phyloP scores from a whole-genome alignment of 177 flowering plant species.

The Vitis hybrid region DNA sequence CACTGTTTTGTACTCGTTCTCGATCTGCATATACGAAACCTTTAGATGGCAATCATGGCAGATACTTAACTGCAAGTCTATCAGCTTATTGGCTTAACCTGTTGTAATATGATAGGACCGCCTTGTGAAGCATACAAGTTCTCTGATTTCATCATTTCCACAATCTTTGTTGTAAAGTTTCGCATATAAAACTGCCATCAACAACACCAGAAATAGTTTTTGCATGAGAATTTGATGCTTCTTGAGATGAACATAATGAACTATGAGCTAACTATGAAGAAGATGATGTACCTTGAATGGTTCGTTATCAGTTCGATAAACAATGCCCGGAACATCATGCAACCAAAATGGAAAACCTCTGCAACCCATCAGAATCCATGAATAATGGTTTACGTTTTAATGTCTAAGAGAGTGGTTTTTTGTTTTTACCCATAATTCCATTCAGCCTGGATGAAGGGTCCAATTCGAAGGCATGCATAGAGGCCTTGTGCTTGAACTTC shows the following conservation, averaged over 20 bases:
- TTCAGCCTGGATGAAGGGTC: conserved; percentile 85
- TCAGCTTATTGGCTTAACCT: conserved; percentile 39
- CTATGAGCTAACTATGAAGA: too few relatives aligned
- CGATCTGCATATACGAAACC: conserved; percentile 45
- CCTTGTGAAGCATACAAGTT: conserved; percentile 85
- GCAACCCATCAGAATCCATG: conserved; percentile 19
- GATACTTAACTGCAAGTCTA: too few relatives aligned
- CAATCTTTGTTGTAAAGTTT: conserved; percentile 63
- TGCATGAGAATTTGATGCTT: not conserved
- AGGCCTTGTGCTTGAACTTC: conserved; percentile 74
- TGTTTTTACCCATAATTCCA: conserved; percentile 82
- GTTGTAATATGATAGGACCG: conserved; percentile 91
- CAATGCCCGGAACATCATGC: conserved; percentile 70
- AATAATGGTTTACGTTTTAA: too few relatives aligned
- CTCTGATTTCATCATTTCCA: conserved; percentile 69
- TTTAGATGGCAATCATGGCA: not conserved
- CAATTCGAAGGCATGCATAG: conserved; percentile 70
- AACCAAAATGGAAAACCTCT: conserved; percentile 94
- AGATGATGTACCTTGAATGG: conserved; percentile 66
- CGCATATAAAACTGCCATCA: conserved; percentile 61
- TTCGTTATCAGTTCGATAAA: conserved; percentile 71
- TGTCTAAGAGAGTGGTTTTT: too few relatives aligned
- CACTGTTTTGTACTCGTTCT: conserved; percentile 70
- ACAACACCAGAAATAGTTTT: conserved; percentile 2
- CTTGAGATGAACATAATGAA: too few relatives aligned